Conservation (phyloP, 2,329 filamentous ascomycete species). For the Rhynchosporium graminicola region DNA sequence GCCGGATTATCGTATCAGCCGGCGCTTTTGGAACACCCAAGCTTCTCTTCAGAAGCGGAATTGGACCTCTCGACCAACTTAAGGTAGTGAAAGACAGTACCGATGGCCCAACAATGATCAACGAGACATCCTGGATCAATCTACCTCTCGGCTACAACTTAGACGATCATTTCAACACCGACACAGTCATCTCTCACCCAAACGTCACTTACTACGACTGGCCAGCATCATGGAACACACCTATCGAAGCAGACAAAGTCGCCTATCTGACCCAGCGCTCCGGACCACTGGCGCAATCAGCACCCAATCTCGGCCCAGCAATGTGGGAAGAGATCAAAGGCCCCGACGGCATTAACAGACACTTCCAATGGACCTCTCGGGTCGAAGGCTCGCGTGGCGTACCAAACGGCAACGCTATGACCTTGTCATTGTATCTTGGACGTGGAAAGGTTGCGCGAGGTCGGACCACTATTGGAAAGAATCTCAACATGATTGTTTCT, state of each 20-base stretch:
- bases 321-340: constrained; percentile 61
- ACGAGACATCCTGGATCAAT: constrained; percentile 54
- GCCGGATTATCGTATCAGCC: constrained; percentile 67
- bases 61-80: constrained; percentile 53
- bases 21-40: constrained; percentile 64
- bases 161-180: constrained; percentile 60
- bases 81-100: constrained; percentile 50
- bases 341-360: constrained; percentile 60
- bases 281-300: constrained; percentile 64
- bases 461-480: constrained; percentile 59
- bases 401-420: constrained; percentile 37
- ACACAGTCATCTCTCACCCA: constrained; percentile 52
- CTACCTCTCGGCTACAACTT: constrained; percentile 61
- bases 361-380: constrained; percentile 66
- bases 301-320: constrained; percentile 65
- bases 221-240: constrained; percentile 57
- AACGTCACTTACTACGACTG: constrained; percentile 64
- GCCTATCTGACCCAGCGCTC: constrained; percentile 53
- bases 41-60: constrained; percentile 65
- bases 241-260: constrained; percentile 46
- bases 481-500: constrained; percentile 59
- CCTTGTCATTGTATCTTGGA: constrained; percentile 62
- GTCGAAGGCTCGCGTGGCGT: constrained; percentile 50
- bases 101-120: constrained; percentile 55
- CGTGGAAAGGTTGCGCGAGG: constrained; percentile 64